Evolutionary conservation across 2,329 filamentous ascomycete species (phyloP).

Genomic region (Amphichorda felina): DNA sequence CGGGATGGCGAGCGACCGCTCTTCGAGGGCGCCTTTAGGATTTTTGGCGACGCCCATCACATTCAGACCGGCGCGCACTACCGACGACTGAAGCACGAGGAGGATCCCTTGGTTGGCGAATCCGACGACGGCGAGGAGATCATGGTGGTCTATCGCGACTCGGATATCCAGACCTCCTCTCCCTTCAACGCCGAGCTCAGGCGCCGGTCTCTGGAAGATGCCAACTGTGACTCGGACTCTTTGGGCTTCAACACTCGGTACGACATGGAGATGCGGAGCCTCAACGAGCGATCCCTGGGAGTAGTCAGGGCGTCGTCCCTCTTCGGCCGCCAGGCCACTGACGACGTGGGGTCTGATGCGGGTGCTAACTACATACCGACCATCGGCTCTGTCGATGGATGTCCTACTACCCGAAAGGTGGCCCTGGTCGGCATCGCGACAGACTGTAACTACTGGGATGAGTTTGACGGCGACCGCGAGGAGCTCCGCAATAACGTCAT

Average conservation of each 20-base stretch:
- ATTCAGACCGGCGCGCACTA: slow-evolving; percentile 69
- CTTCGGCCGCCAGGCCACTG: slow-evolving; percentile 65
- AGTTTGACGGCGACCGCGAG: slow-evolving; percentile 55
- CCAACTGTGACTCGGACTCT: slow-evolving; percentile 61
- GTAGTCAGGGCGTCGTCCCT: slow-evolving; percentile 50
- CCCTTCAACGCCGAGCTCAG: slow-evolving; percentile 4
- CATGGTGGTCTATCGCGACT: slow-evolving; percentile 89
- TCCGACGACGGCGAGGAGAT: slow-evolving; percentile 48
- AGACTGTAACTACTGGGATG: slow-evolving; percentile 75
- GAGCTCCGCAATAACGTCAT: slow-evolving; percentile 63
- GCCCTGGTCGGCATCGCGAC: slow-evolving; percentile 86
- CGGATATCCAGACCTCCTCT: slow-evolving; percentile 50
- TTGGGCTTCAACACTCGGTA: slow-evolving; percentile 69
- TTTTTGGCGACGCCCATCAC: slow-evolving; percentile 77
- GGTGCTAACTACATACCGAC: slow-evolving; percentile 60
- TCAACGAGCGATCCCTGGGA: slow-evolving; percentile 26
- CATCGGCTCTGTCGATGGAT: slow-evolving; percentile 76
- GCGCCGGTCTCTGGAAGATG: slow-evolving; percentile 39
- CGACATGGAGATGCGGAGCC: slow-evolving; percentile 41
- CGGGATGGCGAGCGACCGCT: slow-evolving; percentile 66
- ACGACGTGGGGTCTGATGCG: slow-evolving; percentile 56
- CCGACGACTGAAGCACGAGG: slow-evolving; percentile 53
- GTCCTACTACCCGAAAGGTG: slow-evolving; percentile 80
- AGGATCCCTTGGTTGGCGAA: slow-evolving; percentile 55
- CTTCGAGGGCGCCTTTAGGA: slow-evolving; percentile 81